phyloP scores from a whole-genome alignment of 495 filamentous ascomycete genomes.

The Cercophora scortea region DNA sequence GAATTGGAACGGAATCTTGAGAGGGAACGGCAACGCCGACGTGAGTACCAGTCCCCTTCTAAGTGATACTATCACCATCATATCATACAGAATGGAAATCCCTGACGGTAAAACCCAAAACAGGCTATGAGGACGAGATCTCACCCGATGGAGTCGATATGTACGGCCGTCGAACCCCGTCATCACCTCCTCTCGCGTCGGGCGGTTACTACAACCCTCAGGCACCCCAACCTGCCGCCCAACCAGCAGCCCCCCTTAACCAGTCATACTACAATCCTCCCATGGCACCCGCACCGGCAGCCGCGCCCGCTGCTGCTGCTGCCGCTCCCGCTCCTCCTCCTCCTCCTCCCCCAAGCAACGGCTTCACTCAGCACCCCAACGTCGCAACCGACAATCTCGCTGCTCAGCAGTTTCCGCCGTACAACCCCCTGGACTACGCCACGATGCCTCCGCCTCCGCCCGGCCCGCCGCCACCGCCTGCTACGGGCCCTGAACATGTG shows the following conservation, averaged over 20 bases:
- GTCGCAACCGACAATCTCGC: constrained; percentile 25
- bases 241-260: too few relatives aligned
- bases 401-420: constrained; percentile 7
- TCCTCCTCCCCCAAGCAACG: constrained; percentile 10
- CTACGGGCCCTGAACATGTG: constrained; percentile 27
- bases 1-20: not conserved
- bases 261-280: too few relatives aligned
- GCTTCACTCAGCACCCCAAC: constrained; percentile 36
- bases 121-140: constrained; percentile 36
- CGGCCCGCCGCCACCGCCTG: constrained; percentile 22
- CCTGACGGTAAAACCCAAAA: not conserved
- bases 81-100: not conserved
- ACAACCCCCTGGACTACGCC: constrained; percentile 30
- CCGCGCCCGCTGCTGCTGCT: not conserved
- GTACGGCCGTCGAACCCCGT: constrained; percentile 29
- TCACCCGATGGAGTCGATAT: constrained; percentile 26
- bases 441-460: constrained; percentile 29
- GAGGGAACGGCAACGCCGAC: constrained; percentile 33
- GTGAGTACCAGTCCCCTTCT: constrained; percentile 8
- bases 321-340: too few relatives aligned
- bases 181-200: constrained; percentile 46
- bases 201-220: constrained; percentile 44
- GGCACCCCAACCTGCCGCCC: constrained; percentile 9
- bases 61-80: not conserved
- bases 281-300: too few relatives aligned